Base-by-base conservation (phyloP, 2,329 filamentous ascomycete genomes). In the Penicillium sp. region DNA sequence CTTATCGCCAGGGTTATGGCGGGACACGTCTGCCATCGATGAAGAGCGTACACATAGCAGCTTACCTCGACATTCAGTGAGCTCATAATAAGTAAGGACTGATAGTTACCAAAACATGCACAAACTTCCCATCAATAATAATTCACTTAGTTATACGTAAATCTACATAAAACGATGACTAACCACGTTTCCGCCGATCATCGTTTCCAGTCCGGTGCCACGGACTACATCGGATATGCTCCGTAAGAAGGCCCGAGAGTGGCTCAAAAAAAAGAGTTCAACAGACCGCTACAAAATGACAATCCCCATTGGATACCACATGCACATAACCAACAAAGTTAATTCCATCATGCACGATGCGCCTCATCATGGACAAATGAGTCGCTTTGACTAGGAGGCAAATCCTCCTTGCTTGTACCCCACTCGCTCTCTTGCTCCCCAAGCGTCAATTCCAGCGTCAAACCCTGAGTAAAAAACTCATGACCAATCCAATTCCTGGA, bases 401-500 rank as follows among this genome's bases (percentile, higher is more conserved):
- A 70, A 68, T 90, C 87, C 56, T 78, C 74, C 16, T 80, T 71
- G 6, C 70, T 68, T 0, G 82, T 88, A 0, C 87, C 87, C 87
- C 87, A 90, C 0, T 67, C 60, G 67, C 87, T 89, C 72, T 90
- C 87, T 33, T 78, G 78, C 19, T 69, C 71, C 0, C 87, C 87
- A 7, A 90, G 74, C 2, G 78, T 83, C 52, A 90, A 72, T 52
- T 89, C 85, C 46, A 90, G 75, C 60, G 84, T 80, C 44, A 83
- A 83, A 1, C 87, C 87, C 26, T 87, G 80, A 0, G 83, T 78
- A 68, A 89, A 90, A 66, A 90, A 90, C 47, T 78, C 82, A 70
- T 90, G 87, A 53, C 82, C 81, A 26, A 90, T 76, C 87, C 87
- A 90, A 69, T 84, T 90, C 73, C 78, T 83, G 0, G 78, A 83